phyloP scores from a whole-genome alignment of 2,329 filamentous ascomycete genomes.

The Aspergillus sergii region DNA sequence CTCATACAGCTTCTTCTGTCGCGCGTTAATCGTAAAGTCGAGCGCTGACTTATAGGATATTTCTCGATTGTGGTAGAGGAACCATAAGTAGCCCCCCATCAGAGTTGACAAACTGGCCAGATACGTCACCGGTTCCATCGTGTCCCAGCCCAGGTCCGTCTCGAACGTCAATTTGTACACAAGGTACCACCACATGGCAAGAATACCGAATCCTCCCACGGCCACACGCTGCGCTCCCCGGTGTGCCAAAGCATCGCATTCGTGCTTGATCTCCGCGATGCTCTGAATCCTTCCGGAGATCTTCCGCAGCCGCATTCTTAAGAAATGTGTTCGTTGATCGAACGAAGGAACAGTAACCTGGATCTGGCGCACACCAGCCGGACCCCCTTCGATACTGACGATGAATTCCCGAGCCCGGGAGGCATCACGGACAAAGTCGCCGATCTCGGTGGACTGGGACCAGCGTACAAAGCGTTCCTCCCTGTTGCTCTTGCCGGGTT shows the following conservation, averaged over 20 bases:
- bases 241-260: conserved; percentile 79
- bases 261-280: conserved; percentile 73
- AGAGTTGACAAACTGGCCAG: conserved; percentile 82
- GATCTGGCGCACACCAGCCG: conserved; percentile 64
- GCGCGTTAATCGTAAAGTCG: conserved; percentile 79
- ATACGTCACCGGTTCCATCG: conserved; percentile 89
- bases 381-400: conserved; percentile 74
- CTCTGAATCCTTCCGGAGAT: conserved; percentile 68
- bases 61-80: conserved; percentile 88
- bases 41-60: conserved; percentile 84
- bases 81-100: conserved; percentile 91
- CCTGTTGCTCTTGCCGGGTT: conserved; percentile 19
- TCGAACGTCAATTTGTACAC: conserved; percentile 71
- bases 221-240: conserved; percentile 77
- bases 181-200: conserved; percentile 77
- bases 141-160: conserved; percentile 83
- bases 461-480: conserved; percentile 74
- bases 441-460: conserved; percentile 86
- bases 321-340: conserved; percentile 85
- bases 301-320: conserved; percentile 74
- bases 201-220: conserved; percentile 72
- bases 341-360: conserved; percentile 83
- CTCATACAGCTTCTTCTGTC: conserved; percentile 77
- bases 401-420: conserved; percentile 82
- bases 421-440: conserved; percentile 91